phyloP scores from a whole-genome alignment of 768 basidiomycete genomes.

The Pholiota molesta region DNA sequence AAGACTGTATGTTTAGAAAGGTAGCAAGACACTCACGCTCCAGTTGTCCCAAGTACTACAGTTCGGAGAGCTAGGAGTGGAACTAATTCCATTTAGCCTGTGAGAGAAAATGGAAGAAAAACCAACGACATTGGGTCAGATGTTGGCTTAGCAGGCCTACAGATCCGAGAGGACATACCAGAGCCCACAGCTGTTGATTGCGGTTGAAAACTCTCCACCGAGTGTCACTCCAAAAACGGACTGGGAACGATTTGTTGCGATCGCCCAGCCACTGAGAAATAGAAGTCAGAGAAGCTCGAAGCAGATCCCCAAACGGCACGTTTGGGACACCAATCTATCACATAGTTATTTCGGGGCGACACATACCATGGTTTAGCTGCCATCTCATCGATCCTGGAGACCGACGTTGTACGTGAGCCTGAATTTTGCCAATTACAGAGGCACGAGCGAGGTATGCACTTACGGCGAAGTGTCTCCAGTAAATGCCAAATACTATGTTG shows the following conservation, averaged over 20 bases:
- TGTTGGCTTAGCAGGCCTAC: slow-evolving; percentile 10
- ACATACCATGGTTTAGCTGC: slow-evolving; percentile 48
- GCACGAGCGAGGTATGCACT: slow-evolving; percentile 19
- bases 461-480: slow-evolving; percentile 43
- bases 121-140: slow-evolving; percentile 15
- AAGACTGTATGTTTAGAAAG: background rate
- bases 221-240: slow-evolving; percentile 74
- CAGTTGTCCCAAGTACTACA: slow-evolving; percentile 48
- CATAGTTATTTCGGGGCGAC: slow-evolving; percentile 13
- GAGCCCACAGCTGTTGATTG: slow-evolving; percentile 76
- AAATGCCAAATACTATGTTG: slow-evolving; percentile 48
- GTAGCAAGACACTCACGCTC: slow-evolving; percentile 34
- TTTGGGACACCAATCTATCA: slow-evolving; percentile 18
- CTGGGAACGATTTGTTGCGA: slow-evolving; percentile 63
- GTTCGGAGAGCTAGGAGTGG: slow-evolving; percentile 35
- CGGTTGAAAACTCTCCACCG: slow-evolving; percentile 84
- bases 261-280: slow-evolving; percentile 46
- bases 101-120: slow-evolving; percentile 13
- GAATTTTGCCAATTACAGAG: slow-evolving; percentile 16
- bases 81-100: slow-evolving; percentile 52
- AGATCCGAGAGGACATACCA: slow-evolving; percentile 42
- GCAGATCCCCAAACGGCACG: slow-evolving; percentile 19
- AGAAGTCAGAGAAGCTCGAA: slow-evolving; percentile 25
- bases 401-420: slow-evolving; percentile 11
- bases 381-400: slow-evolving; percentile 39